Evolutionary conservation across 805 yeast species (phyloP), one percentile per base, ranked within the genome.

Genomic region (Candida nanaspora): DNA sequence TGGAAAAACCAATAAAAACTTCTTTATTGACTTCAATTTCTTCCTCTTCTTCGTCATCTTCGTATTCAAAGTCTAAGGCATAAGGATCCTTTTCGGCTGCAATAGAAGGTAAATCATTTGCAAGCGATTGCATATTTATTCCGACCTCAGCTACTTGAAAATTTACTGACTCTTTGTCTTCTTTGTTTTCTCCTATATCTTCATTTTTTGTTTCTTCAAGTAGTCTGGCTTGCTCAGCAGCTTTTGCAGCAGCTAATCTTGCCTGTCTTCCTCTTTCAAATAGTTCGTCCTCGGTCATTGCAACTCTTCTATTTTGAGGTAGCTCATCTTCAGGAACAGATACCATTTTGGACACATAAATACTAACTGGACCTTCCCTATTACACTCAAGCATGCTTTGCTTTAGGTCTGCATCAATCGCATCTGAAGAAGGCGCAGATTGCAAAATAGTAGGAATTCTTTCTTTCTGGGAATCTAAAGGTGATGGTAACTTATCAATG

Each of bases 341-440:
- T 2, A 93, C 59, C 66, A 91, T 85, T 53, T 93, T 93, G 1
- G 97, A 87, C 0, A 91, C 86, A 59, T 82, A 93, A 0, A 94
- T 95, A 52, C 75, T 69, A 2, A 66, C 66, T 0, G 86, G 80
- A 1, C 89, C 85, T 1, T 66, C 52, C n/a, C 71, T 62, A 47
- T 82, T 83, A 65, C 98, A 91, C 0, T 58, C 49, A 22, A 68
- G 53, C 78, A 93, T 82, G 1, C 86, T 74, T 4, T 66, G 52
- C 36, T 68, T 65, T 33, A 86, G 63, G 0, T 45, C 55, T 0
- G 66, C 52, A 44, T 80, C 82, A 1, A 86, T 61, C 13, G 68
- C 47, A 6, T 67, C 68, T 2, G 62, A 52, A 30, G 74, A 70
- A 3, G 83, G 78, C 0, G 83, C 72, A 2, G 77, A 69, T 14